phyloP scores from a whole-genome alignment of 306 rosid species.

The Lablab purpureus region DNA sequence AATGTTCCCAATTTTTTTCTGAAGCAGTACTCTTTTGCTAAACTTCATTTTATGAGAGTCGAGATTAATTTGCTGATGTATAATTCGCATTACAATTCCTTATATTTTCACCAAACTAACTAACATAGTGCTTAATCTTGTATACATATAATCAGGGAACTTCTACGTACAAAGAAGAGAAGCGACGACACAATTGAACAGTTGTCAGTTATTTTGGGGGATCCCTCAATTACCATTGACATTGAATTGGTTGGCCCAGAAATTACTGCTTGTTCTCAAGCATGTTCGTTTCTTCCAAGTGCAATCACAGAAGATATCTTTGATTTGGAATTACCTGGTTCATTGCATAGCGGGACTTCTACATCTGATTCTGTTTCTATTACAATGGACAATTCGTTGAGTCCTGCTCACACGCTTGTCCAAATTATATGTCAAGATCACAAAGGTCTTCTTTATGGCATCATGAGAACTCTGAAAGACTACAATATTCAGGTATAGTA shows the following conservation, averaged over 20 bases:
- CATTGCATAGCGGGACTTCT: constrained; percentile 49
- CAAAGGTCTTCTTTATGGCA: constrained; percentile 93
- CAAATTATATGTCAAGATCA: constrained; percentile 88
- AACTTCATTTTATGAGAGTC: constrained; percentile 10
- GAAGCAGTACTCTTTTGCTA: background rate
- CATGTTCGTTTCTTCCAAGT: constrained; percentile 73
- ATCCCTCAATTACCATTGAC: constrained; percentile 65
- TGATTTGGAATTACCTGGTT: constrained; percentile 56
- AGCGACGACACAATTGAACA: constrained; percentile 64
- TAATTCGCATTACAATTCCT: background rate
- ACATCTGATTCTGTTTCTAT: constrained; percentile 67
- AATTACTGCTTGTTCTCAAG: constrained; percentile 66
- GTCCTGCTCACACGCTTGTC: constrained; percentile 94
- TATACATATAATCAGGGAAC: constrained; percentile 66
- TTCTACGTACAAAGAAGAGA: constrained; percentile 75
- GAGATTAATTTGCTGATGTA: constrained; percentile 10
- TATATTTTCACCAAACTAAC: constrained; percentile 34
- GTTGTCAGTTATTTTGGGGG: constrained; percentile 60
- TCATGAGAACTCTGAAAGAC: constrained; percentile 96
- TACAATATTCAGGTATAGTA: constrained; percentile 79
- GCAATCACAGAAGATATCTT: constrained; percentile 66
- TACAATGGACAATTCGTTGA: constrained; percentile 71
- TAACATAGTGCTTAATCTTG: constrained; percentile 8
- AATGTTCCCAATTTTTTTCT: background rate
- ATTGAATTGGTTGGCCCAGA: constrained; percentile 77